Evolutionary conservation across 1,284 basidiomycete genomes (phyloP), one percentile per base, ranked within the genome.

Genomic region (Papiliotrema fonsecae): DNA sequence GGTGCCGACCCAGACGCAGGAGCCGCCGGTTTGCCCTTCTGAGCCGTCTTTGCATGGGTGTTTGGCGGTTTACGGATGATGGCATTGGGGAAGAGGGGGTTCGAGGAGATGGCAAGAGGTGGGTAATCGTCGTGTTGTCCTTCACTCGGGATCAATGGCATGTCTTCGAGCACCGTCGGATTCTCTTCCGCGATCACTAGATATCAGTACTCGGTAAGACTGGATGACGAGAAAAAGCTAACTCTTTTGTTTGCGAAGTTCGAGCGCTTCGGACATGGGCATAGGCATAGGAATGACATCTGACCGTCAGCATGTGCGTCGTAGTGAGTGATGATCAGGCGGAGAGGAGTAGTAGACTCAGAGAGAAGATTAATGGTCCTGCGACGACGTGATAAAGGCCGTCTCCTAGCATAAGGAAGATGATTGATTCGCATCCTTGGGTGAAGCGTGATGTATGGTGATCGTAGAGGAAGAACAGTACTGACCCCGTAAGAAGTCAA

Each of bases 321-420:
- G 18, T 14, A 28, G 30, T 46, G 9, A 42, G 16, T 31, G 21
- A 27, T 32, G n/a, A 34, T 22, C n/a, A 18, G 2, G 26, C 28
- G 14, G 26, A 18, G 36, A 44, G 24, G 44, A 27, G 47, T 45
- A 31, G 18, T n/a, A 31, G 42, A 42, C 25, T 71, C 70, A 72
- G 70, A 58, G 64, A 70, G 70, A 72, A 72, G 65, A 72, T 72
- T 70, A 51, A 43, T 46, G 49, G 52, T 63, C 63, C 50, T 61
- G 51, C 42, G 37, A 57, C 58, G 54, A 37, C 40, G 26, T 43
- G 42, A 34, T 42, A 28, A 38, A 50, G 52, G 43, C 44, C 45
- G 60, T 25, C 35, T 45, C 44, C 7, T 28, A 44, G 45, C 35
- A 46, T 58, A 54, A 41, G 42, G 45, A 50, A 26, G 39, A 61